These are phyloP conservation scores for Amanita exitialis DNA, from an alignment of 768 basidiomycete genomes.

Conservation along the genomic window DNA sequence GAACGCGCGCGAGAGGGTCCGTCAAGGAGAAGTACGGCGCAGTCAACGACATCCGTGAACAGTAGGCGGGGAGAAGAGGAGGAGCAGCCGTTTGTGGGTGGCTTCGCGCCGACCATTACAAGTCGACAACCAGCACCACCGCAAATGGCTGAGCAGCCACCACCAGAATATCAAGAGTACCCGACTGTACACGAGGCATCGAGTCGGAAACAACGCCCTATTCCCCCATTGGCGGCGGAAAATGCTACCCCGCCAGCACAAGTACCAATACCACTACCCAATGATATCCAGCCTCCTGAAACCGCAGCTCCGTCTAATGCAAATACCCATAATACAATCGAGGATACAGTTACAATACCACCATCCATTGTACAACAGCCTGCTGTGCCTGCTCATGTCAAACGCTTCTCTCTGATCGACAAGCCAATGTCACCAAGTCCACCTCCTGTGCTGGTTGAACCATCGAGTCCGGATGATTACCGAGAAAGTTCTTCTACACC, in stretches of 20 bases:
- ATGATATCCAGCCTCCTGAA: not conserved
- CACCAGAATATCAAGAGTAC: constrained; percentile 9
- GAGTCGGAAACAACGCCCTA: constrained; percentile 12
- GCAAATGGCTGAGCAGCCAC: constrained; percentile 7
- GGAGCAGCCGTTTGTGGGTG: constrained; percentile 37
- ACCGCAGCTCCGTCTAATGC: not conserved
- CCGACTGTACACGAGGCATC: constrained; percentile 11
- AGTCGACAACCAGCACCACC: constrained; percentile 17
- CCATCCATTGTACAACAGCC: constrained; percentile 15
- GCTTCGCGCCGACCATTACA: constrained; percentile 29
- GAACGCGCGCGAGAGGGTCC: constrained; percentile 28
- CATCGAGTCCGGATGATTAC: constrained; percentile 32
- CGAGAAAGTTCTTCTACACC: constrained; percentile 26
- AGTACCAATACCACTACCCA: constrained; percentile 5
- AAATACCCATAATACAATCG: not conserved
- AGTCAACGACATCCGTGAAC: constrained; percentile 18
- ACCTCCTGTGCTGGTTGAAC: constrained; percentile 44
- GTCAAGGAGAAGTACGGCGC: constrained; percentile 28
- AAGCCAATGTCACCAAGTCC: constrained; percentile 40
- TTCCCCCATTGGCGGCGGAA: constrained; percentile 7
- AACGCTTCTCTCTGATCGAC: constrained; percentile 74
- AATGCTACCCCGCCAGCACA: constrained; percentile 14
- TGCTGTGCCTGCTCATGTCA: constrained; percentile 56
- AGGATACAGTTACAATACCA: constrained; percentile 12
- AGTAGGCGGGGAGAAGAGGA: constrained; percentile 28